Conservation (phyloP, 768 basidiomycete genomes). For the Suillus paluster region DNA sequence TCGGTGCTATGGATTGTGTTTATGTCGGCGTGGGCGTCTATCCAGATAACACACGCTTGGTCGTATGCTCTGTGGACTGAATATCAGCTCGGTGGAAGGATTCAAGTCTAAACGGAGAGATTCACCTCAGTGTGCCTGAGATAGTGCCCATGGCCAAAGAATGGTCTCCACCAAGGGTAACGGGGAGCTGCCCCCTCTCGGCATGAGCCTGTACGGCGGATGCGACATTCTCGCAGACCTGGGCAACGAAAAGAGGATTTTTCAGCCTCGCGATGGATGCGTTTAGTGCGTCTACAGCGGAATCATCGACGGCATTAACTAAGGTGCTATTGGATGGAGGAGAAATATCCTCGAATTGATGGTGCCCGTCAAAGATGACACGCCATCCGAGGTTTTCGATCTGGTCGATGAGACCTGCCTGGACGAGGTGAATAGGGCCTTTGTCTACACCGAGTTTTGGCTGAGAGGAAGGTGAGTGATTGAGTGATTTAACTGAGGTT, state of each 20-base stretch:
- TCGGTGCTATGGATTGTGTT: conserved; percentile 86
- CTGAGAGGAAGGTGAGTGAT: conserved; percentile 43
- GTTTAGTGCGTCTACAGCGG: conserved; percentile 14
- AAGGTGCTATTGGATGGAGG: conserved; percentile 42
- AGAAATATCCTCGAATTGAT: conserved; percentile 80
- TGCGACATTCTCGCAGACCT: conserved; percentile 82
- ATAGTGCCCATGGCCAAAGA: conserved; percentile 95
- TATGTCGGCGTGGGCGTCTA: conserved; percentile 98
- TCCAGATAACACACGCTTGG: conserved; percentile 89
- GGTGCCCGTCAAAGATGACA: conserved; percentile 89
- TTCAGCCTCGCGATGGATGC: conserved; percentile 88
- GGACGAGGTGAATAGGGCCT: conserved; percentile 86
- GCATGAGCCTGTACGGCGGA: conserved; percentile 74
- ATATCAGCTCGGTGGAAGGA: conserved; percentile 9
- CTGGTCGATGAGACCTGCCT: conserved; percentile 83
- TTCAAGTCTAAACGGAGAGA: not conserved
- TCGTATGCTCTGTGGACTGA: conserved; percentile 59
- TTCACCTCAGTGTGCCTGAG: conserved; percentile 81
- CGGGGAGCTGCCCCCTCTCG: conserved; percentile 77
- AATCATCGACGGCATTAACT: not conserved
- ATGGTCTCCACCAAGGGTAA: conserved; percentile 97
- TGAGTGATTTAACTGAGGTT: conserved; percentile 3
- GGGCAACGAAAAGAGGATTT: conserved; percentile 87
- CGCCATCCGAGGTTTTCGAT: conserved; percentile 83
- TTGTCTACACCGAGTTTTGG: conserved; percentile 81